These are phyloP conservation scores for Parathielavia appendiculata DNA, from an alignment of 495 filamentous ascomycete genomes.

Conservation along the genomic window DNA sequence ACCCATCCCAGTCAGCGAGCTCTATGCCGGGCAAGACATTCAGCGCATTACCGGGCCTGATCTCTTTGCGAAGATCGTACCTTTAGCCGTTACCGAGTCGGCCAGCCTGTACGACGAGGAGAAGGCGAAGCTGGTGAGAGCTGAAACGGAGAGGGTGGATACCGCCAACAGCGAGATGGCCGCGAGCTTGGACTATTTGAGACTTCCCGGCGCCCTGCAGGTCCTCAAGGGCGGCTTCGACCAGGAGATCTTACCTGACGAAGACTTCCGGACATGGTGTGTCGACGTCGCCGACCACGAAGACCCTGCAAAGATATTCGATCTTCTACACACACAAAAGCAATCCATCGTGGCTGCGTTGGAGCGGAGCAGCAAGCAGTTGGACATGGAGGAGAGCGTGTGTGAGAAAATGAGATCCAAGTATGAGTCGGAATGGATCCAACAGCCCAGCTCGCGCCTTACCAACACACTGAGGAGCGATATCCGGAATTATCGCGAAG, in stretches of 20 bases:
- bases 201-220: conserved; percentile 81
- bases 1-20: conserved; percentile 91
- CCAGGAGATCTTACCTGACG: conserved; percentile 79
- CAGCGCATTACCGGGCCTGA: conserved; percentile 94
- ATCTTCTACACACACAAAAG: conserved; percentile 71
- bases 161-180: conserved; percentile 92
- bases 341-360: conserved; percentile 62
- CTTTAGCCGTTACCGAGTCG: conserved; percentile 92
- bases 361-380: conserved; percentile 73
- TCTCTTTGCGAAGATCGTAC: conserved; percentile 94
- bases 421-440: conserved; percentile 92
- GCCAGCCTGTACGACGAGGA: conserved; percentile 98
- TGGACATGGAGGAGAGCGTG: conserved; percentile 95
- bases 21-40: conserved; percentile 96
- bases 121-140: conserved; percentile 91
- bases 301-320: conserved; percentile 65
- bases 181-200: conserved; percentile 87
- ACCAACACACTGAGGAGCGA: conserved; percentile 84
- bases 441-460: conserved; percentile 86
- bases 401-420: conserved; percentile 99
- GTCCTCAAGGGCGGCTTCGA: conserved; percentile 91
- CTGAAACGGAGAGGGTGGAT: conserved; percentile 88
- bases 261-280: conserved; percentile 91
- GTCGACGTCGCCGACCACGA: conserved; percentile 82
- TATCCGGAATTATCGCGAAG: conserved; percentile 77